Evolutionary conservation across 345 rosid genomes (phyloP).

Genomic region (Eucalyptus albens): DNA sequence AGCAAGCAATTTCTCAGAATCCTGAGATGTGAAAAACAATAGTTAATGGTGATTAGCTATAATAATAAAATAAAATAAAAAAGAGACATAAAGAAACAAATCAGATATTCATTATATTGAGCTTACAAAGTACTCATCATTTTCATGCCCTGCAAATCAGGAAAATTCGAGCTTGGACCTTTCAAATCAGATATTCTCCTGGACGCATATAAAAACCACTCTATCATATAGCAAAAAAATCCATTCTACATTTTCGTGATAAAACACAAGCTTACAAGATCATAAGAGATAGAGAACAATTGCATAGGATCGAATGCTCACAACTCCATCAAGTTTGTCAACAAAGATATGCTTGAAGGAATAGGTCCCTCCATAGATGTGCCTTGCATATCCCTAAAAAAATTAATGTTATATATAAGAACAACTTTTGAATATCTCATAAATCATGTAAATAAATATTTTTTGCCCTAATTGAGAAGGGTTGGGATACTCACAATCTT

Average conservation of each 20-base stretch:
- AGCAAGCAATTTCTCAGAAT: slow-evolving; percentile 50
- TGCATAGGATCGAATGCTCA: background rate
- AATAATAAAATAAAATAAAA: background rate
- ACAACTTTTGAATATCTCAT: background rate
- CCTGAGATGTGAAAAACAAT: slow-evolving; percentile 16
- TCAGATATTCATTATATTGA: background rate
- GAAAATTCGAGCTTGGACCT: slow-evolving; percentile 44
- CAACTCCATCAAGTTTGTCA: slow-evolving; percentile 36
- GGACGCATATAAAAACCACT: background rate
- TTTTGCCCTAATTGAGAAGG: background rate
- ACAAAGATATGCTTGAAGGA: background rate
- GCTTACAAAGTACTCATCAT: slow-evolving; percentile 37
- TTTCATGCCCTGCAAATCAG: slow-evolving; percentile 20
- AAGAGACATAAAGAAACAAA: background rate
- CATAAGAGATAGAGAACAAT: background rate
- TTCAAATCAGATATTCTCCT: slow-evolving; percentile 76
- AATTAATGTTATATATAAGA: background rate
- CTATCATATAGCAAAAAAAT: background rate
- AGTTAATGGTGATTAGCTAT: background rate
- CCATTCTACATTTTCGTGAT: background rate
- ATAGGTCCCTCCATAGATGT: slow-evolving; percentile 74
- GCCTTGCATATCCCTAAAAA: slow-evolving; percentile 62
- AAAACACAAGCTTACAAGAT: background rate
- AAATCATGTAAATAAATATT: background rate
- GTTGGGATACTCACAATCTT: slow-evolving; percentile 35